Conservation (phyloP, 2,329 filamentous ascomycete species). For the Verticillium nonalfalfae region DNA sequence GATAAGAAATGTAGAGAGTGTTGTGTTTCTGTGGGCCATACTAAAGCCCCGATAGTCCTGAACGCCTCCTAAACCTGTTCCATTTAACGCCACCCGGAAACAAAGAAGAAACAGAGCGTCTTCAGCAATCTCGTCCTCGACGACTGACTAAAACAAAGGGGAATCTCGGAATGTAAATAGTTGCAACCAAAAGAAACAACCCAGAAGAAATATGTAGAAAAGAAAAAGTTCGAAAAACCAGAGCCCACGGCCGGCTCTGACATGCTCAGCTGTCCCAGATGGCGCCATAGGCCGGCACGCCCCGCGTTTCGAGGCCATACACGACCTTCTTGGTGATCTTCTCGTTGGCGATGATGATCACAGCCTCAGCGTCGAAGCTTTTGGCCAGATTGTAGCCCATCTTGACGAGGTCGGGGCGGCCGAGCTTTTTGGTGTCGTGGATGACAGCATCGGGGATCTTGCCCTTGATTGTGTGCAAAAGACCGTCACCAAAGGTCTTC, state of each 20-base stretch:
- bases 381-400: constrained; percentile 47
- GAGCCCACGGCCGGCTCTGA: background rate
- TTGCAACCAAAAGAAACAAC: background rate
- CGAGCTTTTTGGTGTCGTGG: constrained; percentile 56
- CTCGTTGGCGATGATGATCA: constrained; percentile 68
- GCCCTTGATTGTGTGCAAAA: constrained; percentile 47
- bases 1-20: background rate
- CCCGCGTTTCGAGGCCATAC: constrained; percentile 59
- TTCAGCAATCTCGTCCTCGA: background rate
- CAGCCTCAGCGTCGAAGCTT: constrained; percentile 56
- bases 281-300: constrained; percentile 63
- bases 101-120: background rate
- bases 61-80: background rate
- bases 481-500: constrained; percentile 52
- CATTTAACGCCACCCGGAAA: background rate
- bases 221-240: background rate
- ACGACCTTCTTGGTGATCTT: constrained; percentile 62
- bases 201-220: background rate
- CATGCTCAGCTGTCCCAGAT: constrained; percentile 55
- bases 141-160: background rate
- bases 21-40: background rate
- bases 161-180: background rate
- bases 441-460: constrained; percentile 59
- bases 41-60: background rate
- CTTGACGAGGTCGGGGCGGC: constrained; percentile 50